These are phyloP conservation scores for Daldinia bambusicola DNA, from an alignment of 495 filamentous ascomycete species.

Conservation along the genomic window DNA sequence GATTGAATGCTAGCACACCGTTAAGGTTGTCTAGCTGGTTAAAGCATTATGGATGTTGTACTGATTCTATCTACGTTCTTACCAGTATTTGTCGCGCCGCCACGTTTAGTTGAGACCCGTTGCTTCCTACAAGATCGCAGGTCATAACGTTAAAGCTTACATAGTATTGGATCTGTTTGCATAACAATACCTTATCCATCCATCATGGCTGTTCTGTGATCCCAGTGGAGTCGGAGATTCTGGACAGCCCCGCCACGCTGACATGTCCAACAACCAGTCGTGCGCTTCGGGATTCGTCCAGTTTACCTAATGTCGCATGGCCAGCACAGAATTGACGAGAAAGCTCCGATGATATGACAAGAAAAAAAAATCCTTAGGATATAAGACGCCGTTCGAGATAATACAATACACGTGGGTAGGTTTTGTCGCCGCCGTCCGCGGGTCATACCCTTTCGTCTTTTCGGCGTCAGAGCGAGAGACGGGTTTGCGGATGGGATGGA, in stretches of 20 bases:
- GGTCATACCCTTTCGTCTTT: slow-evolving; percentile 16
- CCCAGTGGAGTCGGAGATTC: slow-evolving; percentile 37
- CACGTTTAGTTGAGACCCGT: slow-evolving; percentile 24
- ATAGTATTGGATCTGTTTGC: slow-evolving; percentile 23
- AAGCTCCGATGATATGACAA: slow-evolving; percentile 37
- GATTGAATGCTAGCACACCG: slow-evolving; percentile 25
- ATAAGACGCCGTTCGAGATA: slow-evolving; percentile 38
- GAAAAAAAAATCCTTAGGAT: slow-evolving; percentile 23
- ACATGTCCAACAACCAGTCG: slow-evolving; percentile 42
- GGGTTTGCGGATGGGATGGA: slow-evolving; percentile 10
- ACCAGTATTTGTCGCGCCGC: slow-evolving; percentile 16
- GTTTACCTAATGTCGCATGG: slow-evolving; percentile 29
- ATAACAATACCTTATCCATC: slow-evolving; percentile 32
- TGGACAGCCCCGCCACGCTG: slow-evolving; percentile 46
- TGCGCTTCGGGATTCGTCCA: slow-evolving; percentile 28
- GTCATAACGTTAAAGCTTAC: slow-evolving; percentile 15
- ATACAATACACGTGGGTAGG: slow-evolving; percentile 44
- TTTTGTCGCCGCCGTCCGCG: slow-evolving; percentile 24
- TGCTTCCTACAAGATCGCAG: slow-evolving; percentile 26
- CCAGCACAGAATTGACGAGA: slow-evolving; percentile 42
- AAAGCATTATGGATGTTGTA: slow-evolving; percentile 21
- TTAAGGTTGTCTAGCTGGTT: slow-evolving; percentile 29
- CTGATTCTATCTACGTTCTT: slow-evolving; percentile 6
- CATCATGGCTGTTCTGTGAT: slow-evolving; percentile 27
- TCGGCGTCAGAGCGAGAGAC: slow-evolving; percentile 17